phyloP scores from a whole-genome alignment of 2,329 filamentous ascomycete species.

The Aspergillus arachidicola region DNA sequence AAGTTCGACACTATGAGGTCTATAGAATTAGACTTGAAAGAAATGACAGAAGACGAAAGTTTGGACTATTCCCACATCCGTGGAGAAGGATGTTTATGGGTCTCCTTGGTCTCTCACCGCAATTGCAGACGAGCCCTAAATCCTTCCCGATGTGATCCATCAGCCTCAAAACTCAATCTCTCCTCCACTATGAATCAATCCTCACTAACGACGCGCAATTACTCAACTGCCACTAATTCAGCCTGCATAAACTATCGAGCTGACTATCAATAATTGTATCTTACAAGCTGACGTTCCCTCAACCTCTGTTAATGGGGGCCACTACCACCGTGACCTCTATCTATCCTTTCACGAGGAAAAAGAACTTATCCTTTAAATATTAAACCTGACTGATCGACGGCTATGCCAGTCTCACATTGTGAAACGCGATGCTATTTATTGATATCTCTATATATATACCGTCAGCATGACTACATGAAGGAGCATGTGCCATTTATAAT shows the following conservation, averaged over 20 bases:
- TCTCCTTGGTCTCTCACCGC: not conserved
- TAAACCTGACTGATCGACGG: not conserved
- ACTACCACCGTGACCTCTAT: too few relatives aligned
- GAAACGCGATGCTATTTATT: not conserved
- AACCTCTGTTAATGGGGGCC: too few relatives aligned
- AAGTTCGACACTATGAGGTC: not conserved
- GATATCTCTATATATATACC: not conserved
- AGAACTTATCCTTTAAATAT: not conserved
- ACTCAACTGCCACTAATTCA: not conserved
- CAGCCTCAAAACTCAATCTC: too few relatives aligned
- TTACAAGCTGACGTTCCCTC: not conserved
- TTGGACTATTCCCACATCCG: not conserved
- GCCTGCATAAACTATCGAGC: constrained; percentile 2
- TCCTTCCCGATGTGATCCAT: not conserved
- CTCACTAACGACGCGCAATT: not conserved
- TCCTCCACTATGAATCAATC: not conserved
- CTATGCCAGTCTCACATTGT: not conserved
- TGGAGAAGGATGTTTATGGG: not conserved
- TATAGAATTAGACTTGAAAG: not conserved
- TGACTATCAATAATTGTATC: not conserved
- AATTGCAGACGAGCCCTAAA: not conserved
- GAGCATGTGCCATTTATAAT: not conserved
- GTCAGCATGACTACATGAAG: not conserved
- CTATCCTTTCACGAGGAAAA: not conserved
- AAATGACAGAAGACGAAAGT: too few relatives aligned